Conservation (phyloP, 176 grass and related monocot genomes). For the Aegilops umbellulata region DNA sequence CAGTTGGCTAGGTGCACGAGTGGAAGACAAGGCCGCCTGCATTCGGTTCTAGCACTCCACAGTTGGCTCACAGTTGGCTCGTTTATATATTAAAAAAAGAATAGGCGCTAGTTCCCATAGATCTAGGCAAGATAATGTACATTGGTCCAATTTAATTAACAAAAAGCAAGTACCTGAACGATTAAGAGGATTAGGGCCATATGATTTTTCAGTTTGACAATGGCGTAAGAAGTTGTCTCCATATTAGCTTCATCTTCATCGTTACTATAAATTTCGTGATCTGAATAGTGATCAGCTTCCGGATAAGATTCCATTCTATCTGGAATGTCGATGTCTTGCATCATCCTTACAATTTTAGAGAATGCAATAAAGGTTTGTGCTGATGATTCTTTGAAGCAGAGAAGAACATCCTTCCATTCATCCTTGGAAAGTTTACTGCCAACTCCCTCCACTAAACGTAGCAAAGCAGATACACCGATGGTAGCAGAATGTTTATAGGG, state of each 20-base stretch:
- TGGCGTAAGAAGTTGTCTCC: conserved; percentile 74
- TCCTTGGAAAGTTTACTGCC: conserved; percentile 61
- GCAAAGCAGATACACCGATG: conserved; percentile 65
- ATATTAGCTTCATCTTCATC: conserved; percentile 93
- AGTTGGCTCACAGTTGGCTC: background rate
- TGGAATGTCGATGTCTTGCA: conserved; percentile 93
- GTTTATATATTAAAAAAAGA: background rate
- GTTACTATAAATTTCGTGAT: conserved; percentile 63
- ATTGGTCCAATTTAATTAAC: background rate
- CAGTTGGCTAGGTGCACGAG: background rate
- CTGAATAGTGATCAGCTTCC: conserved; percentile 78
- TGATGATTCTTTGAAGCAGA: conserved; percentile 66
- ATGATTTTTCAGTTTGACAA: conserved; percentile 78
- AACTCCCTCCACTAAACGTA: conserved; percentile 64
- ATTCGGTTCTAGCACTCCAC: background rate
- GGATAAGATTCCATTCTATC: conserved; percentile 73
- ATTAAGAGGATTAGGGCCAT: conserved; percentile 59
- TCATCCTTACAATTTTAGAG: conserved; percentile 72
- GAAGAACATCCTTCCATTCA: conserved; percentile 82
- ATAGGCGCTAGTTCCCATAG: background rate
- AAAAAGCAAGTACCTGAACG: conserved; percentile 55
- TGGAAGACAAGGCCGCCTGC: background rate
- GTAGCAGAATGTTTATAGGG: conserved; percentile 86
- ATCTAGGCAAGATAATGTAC: background rate
- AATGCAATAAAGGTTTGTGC: conserved; percentile 44